Evolutionary conservation across 371 early-diverging fungal species (phyloP).

Genomic region (Chytridium lagenaria): DNA sequence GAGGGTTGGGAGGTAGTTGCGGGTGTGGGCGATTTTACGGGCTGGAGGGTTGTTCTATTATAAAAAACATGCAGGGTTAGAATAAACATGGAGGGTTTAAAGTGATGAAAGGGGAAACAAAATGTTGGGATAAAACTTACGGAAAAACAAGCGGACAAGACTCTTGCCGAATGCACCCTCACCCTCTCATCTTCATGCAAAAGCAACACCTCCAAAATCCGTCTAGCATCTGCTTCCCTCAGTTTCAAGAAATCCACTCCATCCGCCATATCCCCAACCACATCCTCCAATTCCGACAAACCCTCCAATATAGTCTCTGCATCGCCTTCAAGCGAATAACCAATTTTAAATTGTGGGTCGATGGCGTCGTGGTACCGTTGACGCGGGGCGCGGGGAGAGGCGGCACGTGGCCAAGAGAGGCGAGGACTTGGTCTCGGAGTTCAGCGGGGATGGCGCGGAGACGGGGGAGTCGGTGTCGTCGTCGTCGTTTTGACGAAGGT

Average conservation of each 20-base stretch:
- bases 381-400: too few species aligned
- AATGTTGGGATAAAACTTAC: constrained; percentile 9
- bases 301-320: neutral
- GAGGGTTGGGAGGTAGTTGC: neutral
- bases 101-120: neutral
- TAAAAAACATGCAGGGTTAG: neutral
- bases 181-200: neutral
- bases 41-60: constrained; percentile 21
- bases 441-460: neutral
- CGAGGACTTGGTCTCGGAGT: constrained; percentile 9
- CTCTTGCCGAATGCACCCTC: neutral
- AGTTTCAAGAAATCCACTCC: constrained; percentile 9
- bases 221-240: neutral
- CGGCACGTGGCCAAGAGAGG: too few species aligned
- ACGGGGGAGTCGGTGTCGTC: neutral
- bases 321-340: neutral
- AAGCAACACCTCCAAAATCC: neutral
- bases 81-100: neutral
- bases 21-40: neutral
- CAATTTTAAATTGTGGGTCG: neutral
- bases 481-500: neutral
- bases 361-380: too few species aligned
- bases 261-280: constrained; percentile 10
- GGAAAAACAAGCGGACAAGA: constrained; percentile 14
- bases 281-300: constrained; percentile 15